These are phyloP conservation scores for Aspergillus pseudotamarii DNA, from an alignment of 2,329 filamentous ascomycete genomes.

Conservation along the genomic window DNA sequence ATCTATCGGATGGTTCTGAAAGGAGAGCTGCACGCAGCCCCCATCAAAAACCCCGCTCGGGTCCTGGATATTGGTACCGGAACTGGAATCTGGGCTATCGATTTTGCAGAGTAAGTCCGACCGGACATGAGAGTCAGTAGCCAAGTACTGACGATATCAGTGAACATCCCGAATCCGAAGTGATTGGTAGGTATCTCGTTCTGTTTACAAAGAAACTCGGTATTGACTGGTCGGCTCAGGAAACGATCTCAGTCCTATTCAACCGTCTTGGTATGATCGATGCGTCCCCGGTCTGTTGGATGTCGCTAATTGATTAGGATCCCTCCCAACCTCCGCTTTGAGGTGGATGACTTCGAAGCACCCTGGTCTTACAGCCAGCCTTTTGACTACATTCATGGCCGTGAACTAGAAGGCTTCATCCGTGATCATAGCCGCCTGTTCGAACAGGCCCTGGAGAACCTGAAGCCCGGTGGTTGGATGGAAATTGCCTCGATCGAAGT, in stretches of 20 bases:
- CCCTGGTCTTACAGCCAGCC: conserved; percentile 32
- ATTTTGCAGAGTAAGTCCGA: conserved; percentile 38
- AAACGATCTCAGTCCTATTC: conserved; percentile 37
- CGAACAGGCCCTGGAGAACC: conserved; percentile 25
- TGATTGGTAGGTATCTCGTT: conserved; percentile 28
- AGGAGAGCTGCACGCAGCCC: conserved; percentile 32
- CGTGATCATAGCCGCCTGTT: conserved; percentile 33
- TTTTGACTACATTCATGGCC: conserved; percentile 38
- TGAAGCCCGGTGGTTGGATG: conserved; percentile 33
- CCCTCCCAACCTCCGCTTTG: conserved; percentile 38
- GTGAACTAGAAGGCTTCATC: conserved; percentile 35
- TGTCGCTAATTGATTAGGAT: conserved; percentile 24
- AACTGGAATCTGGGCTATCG: conserved; percentile 43
- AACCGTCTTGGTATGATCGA: conserved; percentile 32
- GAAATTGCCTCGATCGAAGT: conserved; percentile 72
- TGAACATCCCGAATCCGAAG: conserved; percentile 29
- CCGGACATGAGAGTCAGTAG: not conserved
- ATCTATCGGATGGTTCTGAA: conserved; percentile 38
- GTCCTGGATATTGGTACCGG: conserved; percentile 41
- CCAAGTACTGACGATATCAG: conserved; percentile 13
- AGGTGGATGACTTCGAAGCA: conserved; percentile 37
- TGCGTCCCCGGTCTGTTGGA: not conserved
- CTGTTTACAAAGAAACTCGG: not conserved
- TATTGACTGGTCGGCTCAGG: conserved; percentile 18
- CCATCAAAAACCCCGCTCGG: conserved; percentile 29